Evolutionary conservation across 139 green algal genomes (phyloP).

Genomic region (Haematococcus sp.): DNA sequence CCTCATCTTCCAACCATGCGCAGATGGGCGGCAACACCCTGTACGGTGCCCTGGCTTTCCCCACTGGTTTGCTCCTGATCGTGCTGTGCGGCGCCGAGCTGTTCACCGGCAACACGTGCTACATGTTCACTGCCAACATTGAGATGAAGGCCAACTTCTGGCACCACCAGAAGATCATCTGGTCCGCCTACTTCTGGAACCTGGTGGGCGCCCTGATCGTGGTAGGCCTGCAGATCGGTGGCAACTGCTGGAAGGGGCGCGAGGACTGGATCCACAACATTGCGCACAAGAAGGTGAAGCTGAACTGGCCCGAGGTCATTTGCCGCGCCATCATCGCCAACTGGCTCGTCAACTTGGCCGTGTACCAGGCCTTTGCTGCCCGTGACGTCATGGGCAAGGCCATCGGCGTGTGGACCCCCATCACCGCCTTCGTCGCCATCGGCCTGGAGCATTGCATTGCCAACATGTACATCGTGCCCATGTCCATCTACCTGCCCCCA

Average conservation of each 20-base stretch:
- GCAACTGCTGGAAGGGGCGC: background rate
- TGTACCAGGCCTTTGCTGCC: slow-evolving; percentile 61
- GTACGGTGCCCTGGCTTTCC: slow-evolving; percentile 47
- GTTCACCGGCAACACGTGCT: slow-evolving; percentile 82
- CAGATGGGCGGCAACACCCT: slow-evolving; percentile 31
- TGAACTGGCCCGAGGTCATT: slow-evolving; percentile 40
- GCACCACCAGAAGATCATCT: slow-evolving; percentile 45
- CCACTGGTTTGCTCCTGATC: slow-evolving; percentile 62
- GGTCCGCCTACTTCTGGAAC: slow-evolving; percentile 71
- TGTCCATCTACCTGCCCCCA: slow-evolving; percentile 14
- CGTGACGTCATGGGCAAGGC: slow-evolving; percentile 60
- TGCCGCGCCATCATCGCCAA: slow-evolving; percentile 75
- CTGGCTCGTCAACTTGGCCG: slow-evolving; percentile 84
- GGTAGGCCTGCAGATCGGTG: slow-evolving; percentile 14
- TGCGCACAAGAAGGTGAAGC: slow-evolving; percentile 34
- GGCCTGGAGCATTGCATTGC: slow-evolving; percentile 69
- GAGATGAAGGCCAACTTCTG: slow-evolving; percentile 43
- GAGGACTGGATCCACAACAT: slow-evolving; percentile 33
- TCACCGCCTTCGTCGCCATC: slow-evolving; percentile 70
- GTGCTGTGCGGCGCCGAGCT: slow-evolving; percentile 70
- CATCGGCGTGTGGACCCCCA: slow-evolving; percentile 60
- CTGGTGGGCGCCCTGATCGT: slow-evolving; percentile 60
- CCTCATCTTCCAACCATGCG: slow-evolving; percentile 29
- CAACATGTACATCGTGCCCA: slow-evolving; percentile 73
- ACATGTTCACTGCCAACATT: slow-evolving; percentile 56